phyloP scores from a whole-genome alignment of 129 eudicot species.

The Tagetes patula region DNA sequence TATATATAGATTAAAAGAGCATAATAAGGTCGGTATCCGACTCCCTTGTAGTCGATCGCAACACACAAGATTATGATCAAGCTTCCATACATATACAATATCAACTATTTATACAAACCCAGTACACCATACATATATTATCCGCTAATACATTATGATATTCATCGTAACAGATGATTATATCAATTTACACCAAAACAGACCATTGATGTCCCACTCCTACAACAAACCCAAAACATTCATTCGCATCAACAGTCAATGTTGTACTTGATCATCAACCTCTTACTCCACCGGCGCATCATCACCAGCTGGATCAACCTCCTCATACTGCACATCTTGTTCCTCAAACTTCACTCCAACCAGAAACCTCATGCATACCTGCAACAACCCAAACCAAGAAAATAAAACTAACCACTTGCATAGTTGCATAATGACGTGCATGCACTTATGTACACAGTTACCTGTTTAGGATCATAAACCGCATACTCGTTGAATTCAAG shows the following conservation, averaged over 20 bases:
- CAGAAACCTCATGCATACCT: constrained; percentile 83
- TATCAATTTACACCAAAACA: constrained; percentile 34
- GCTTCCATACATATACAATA: neutral
- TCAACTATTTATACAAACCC: neutral
- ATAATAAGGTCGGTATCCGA: too few species aligned
- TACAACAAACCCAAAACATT: neutral
- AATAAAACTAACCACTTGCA: neutral
- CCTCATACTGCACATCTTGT: constrained; percentile 57
- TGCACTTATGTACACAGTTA: neutral
- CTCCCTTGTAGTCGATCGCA: too few species aligned
- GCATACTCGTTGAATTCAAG: constrained; percentile 93
- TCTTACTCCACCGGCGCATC: constrained; percentile 22
- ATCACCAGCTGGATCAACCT: constrained; percentile 30
- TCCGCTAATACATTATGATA: constrained; percentile 16
- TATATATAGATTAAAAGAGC: too few species aligned
- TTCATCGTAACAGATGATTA: neutral
- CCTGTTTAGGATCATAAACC: constrained; percentile 83
- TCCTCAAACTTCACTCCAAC: constrained; percentile 84
- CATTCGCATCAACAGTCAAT: neutral
- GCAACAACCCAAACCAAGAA: neutral
- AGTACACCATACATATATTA: constrained; percentile 16
- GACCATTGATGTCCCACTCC: neutral
- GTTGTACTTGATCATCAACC: neutral
- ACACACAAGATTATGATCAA: too few species aligned
- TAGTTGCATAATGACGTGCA: neutral